phyloP scores from a whole-genome alignment of 768 basidiomycete species.

The Pisolithus tinctorius region DNA sequence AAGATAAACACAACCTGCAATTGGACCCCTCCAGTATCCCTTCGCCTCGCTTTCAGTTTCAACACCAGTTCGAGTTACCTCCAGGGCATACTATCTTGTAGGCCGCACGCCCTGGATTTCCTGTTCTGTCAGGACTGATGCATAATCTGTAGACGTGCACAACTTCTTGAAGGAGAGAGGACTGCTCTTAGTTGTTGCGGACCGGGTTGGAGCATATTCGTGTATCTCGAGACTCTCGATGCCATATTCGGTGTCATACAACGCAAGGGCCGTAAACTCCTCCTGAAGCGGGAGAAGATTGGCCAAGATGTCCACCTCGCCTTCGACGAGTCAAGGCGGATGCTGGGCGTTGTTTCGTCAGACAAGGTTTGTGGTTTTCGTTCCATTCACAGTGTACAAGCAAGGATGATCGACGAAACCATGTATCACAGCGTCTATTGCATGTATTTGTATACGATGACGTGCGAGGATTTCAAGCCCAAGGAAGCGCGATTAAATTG shows the following conservation, averaged over 20 bases:
- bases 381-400: not conserved
- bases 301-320: slow-evolving; percentile 33
- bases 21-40: slow-evolving; percentile 2
- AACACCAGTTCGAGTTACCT: not conserved
- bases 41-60: not conserved
- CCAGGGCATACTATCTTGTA: not conserved
- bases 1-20: slow-evolving; percentile 6
- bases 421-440: slow-evolving; percentile 24
- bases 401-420: not conserved
- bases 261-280: slow-evolving; percentile 13
- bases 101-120: not conserved
- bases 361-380: slow-evolving; percentile 26
- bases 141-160: slow-evolving; percentile 19
- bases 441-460: slow-evolving; percentile 47
- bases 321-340: slow-evolving; percentile 40
- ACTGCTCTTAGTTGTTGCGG: slow-evolving; percentile 32
- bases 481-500: slow-evolving; percentile 37
- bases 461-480: slow-evolving; percentile 29
- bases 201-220: slow-evolving; percentile 17
- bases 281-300: slow-evolving; percentile 33
- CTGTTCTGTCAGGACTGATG: not conserved
- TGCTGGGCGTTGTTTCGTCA: slow-evolving; percentile 35
- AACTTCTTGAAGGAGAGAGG: slow-evolving; percentile 30
- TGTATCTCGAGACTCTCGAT: slow-evolving; percentile 29
- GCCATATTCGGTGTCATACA: slow-evolving; percentile 25